Conservation (phyloP, 2,329 filamentous ascomycete species). For the Paecilomyces sp. region DNA sequence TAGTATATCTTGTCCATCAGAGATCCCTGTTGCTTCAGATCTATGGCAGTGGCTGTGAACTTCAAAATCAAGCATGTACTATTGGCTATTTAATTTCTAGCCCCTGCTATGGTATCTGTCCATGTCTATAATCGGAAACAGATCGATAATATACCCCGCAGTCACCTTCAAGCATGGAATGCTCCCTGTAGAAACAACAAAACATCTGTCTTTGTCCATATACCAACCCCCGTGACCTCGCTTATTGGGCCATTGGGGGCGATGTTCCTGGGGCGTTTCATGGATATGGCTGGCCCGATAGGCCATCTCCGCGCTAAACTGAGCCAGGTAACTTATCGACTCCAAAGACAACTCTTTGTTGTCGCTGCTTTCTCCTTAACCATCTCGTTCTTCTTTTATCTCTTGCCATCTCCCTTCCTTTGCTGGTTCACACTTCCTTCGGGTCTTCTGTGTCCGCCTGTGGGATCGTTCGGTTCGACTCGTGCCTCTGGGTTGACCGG, state of each 20-base stretch:
- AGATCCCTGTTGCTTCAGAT: no score
- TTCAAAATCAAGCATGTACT: not conserved
- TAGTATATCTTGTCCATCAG: no score
- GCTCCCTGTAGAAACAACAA: not conserved
- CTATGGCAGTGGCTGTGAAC: no score
- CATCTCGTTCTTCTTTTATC: not conserved
- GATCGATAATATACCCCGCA: not conserved
- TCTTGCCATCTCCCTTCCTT: not conserved
- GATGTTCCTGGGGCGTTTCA: not conserved
- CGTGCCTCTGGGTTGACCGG: slow-evolving; percentile 1
- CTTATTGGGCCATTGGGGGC: slow-evolving; percentile 1
- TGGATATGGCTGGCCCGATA: not conserved
- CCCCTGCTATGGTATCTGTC: not conserved
- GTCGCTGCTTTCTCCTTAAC: not conserved
- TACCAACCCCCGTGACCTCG: slow-evolving; percentile 1
- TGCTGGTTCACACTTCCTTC: not conserved
- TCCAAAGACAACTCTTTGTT: not conserved
- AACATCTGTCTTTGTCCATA: not conserved
- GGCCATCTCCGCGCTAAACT: not conserved
- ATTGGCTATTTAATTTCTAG: not conserved
- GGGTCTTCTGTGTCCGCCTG: not conserved
- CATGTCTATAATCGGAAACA: not conserved
- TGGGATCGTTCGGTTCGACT: not conserved
- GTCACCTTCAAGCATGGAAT: not conserved
- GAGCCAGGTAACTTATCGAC: not conserved